Conservation (phyloP, 495 filamentous ascomycete species). For the Cetradonia linearis region DNA sequence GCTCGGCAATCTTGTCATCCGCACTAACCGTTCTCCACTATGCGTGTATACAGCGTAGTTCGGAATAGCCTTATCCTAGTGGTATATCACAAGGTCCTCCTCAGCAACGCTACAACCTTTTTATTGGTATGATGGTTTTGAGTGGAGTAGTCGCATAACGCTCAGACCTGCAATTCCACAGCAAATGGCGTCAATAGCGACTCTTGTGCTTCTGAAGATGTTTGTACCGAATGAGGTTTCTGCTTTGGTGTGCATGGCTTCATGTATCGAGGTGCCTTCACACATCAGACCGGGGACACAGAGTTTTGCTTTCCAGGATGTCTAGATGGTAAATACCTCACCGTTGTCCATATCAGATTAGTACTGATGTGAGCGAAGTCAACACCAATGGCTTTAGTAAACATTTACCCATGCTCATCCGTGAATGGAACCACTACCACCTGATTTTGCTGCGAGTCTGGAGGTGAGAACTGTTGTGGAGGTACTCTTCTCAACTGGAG, state of each 20-base stretch:
- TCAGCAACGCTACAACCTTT: neutral
- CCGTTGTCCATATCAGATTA: neutral
- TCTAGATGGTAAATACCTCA: neutral
- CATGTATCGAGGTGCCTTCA: neutral
- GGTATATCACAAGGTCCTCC: neutral
- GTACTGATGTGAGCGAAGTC: neutral
- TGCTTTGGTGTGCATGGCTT: neutral
- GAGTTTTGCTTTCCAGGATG: neutral
- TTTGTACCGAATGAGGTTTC: neutral
- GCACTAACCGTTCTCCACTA: neutral
- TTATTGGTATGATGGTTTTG: neutral
- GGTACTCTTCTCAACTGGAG: neutral
- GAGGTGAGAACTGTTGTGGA: neutral
- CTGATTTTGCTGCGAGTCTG: neutral
- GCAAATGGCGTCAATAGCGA: neutral
- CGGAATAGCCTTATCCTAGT: neutral
- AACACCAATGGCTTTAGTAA: neutral
- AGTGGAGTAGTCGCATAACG: fast-evolving
- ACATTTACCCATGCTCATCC: neutral
- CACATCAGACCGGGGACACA: neutral
- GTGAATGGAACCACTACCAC: neutral
- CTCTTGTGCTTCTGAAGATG: neutral
- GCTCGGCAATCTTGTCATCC: too few species aligned
- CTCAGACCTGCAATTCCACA: neutral
- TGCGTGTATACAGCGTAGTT: neutral